Evolutionary conservation across 306 rosid species (phyloP).

Genomic region (Cucurbita pepo): DNA sequence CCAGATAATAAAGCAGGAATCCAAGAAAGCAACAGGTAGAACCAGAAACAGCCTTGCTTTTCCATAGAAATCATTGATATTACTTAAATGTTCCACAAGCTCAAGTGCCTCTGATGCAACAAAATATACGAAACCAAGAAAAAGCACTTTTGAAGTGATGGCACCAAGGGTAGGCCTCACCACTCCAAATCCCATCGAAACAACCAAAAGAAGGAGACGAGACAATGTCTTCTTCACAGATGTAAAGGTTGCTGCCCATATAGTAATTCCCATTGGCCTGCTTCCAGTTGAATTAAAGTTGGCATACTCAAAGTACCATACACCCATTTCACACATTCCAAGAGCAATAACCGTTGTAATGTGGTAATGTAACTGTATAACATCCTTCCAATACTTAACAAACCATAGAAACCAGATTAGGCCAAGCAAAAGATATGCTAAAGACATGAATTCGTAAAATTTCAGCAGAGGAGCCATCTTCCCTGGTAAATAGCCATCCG

Average conservation of each 20-base stretch:
- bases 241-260: conserved; percentile 82
- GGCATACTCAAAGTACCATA: conserved; percentile 87
- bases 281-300: conserved; percentile 75
- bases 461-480: conserved; percentile 85
- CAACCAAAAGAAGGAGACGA: conserved; percentile 73
- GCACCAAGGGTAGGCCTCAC: conserved; percentile 78
- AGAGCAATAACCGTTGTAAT: conserved; percentile 78
- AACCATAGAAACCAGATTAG: conserved; percentile 71
- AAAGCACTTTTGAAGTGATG: conserved; percentile 36
- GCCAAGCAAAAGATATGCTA: conserved; percentile 68
- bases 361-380: conserved; percentile 68
- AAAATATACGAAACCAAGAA: conserved; percentile 56
- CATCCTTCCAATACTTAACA: conserved; percentile 72
- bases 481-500: conserved; percentile 72
- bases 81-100: conserved; percentile 80
- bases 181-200: conserved; percentile 81
- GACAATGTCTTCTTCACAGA: conserved; percentile 77
- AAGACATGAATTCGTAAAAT: conserved; percentile 65
- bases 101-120: conserved; percentile 70
- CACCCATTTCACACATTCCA: conserved; percentile 94
- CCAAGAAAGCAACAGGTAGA: conserved; percentile 77
- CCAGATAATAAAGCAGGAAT: conserved; percentile 74
- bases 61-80: conserved; percentile 76
- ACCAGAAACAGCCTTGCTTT: conserved; percentile 59
- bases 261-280: conserved; percentile 83